Base-by-base conservation (phyloP, 2,329 filamentous ascomycete species). In the Diaporthe batatas region DNA sequence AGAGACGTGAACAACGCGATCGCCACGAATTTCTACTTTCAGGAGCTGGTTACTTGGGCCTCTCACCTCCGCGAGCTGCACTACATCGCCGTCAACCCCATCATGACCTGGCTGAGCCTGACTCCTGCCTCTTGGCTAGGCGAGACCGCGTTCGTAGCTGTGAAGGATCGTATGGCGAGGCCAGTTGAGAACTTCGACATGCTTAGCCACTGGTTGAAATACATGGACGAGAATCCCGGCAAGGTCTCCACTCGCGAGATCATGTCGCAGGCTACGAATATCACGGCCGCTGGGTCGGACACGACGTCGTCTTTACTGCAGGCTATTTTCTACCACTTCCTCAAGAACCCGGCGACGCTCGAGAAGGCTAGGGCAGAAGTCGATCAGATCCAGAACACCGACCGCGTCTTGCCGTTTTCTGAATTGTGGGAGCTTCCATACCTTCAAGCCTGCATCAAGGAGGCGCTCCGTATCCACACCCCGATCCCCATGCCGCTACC, bases 381-480 rank as follows among this genome's bases (percentile, higher is more conserved):
- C 10, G 5, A n/a, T 12, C 51, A 62, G 18, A 59, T 49, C n/a
- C 25, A 7, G 1, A 49, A 34, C 25, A 49, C 3, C 25, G 42
- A 64, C 25, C 59, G 59, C 21, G 59, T 64, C 18, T 34, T 64
- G 42, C 59, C 59, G 2, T 64, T 64, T 6, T 64, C 25, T 49
- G 39, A 6, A 3, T 51, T 57, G 23, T 18, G 34, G 1, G 39
- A 65, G 25, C 44, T 73, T 0, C 72, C 72, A 7, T 73, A 73
- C 36, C 62, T 73, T 7, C 18, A 67, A 1, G 72, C 68, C 2
- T 44, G 36, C 25, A 29, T 73, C 34, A 32, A 73, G 14, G 72
- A 73, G 47, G 23, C 36, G 7, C 62, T 73, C 29, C 72, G 72
- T n/a, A 55, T 68, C 10, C 72, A 73, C 62, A 54, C 72, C 23